These are phyloP conservation scores for Camellia oleifera DNA, from an alignment of 179 eudicot genomes.

Conservation along the genomic window DNA sequence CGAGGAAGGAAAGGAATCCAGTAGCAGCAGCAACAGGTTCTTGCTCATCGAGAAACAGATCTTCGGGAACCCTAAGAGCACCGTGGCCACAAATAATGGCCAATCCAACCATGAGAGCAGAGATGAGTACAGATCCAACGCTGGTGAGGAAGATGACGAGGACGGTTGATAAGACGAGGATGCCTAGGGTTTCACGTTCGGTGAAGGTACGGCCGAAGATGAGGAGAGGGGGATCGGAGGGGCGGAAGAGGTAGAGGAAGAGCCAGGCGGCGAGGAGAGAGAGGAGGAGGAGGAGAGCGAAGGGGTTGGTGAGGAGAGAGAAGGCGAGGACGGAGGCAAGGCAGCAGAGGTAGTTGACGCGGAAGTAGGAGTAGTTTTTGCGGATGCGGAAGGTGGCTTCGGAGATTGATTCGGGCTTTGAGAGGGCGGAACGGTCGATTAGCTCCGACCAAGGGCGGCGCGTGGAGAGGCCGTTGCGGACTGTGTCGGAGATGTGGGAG, in stretches of 20 bases:
- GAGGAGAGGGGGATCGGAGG: conserved; percentile 57
- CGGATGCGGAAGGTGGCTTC: conserved; percentile 66
- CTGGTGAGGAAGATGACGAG: conserved; percentile 55
- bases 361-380: conserved; percentile 65
- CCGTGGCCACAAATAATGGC: conserved; percentile 54
- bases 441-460: conserved; percentile 86
- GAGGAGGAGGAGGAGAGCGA: conserved; percentile 55
- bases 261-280: conserved; percentile 61
- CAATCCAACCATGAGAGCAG: conserved; percentile 51
- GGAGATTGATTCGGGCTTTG: conserved; percentile 65
- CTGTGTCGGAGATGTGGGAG: conserved; percentile 32
- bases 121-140: conserved; percentile 62
- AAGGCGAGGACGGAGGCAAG: conserved; percentile 41
- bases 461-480: conserved; percentile 42
- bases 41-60: conserved; percentile 63
- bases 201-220: conserved; percentile 58
- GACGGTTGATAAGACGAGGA: conserved; percentile 29
- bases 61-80: conserved; percentile 62
- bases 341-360: conserved; percentile 55
- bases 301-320: conserved; percentile 63
- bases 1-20: conserved; percentile 53
- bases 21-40: conserved; percentile 33
- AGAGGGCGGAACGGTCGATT: conserved; percentile 60
- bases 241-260: conserved; percentile 73
- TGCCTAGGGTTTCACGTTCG: conserved; percentile 49